Evolutionary conservation across 331 rosid genomes (phyloP), one percentile per base, ranked within the genome.

Genomic region (Malus hybrid): DNA sequence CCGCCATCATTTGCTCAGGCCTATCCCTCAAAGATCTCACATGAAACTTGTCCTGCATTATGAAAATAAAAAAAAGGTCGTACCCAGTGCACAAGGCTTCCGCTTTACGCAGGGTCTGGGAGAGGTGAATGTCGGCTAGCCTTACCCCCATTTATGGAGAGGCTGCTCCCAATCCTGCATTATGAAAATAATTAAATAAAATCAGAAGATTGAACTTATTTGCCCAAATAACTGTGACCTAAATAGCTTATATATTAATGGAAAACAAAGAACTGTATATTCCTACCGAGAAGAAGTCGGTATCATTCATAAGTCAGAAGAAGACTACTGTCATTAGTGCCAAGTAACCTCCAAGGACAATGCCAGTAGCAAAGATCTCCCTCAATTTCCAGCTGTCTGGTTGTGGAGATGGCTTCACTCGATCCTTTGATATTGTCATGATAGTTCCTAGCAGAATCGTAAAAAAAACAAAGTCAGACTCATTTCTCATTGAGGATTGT

Each of bases 381-480:
- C 22, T 87, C 83, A 94, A 82, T 76, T 94, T 94, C 99, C 99
- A 94, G 86, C 96, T 92, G 72, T 94, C 99, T 44, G 99, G 99
- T 72, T 0, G n/a, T 59, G 99, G 99, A 79, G 99, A 94, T 84
- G 99, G 99, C 81, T 92, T 92, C 81, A 94, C 99, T 76, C 99
- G 60, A 79, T 94, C 99, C 87, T 94, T 94, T 59, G 99, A 94
- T 75, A 94, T 92, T 63, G 99, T 94, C 99, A 94, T 94, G 67
- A 94, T 94, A 56, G 99, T 94, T 80, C 99, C 99, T 94, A 77
- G 36, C 44, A 55, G 75, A 22, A 68, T 14, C 55, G 55, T 24
- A 62, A 52, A 65, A 24, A 24, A 24, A 74, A 70, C 67, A 73
- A 64, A 67, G 11, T 78, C 50, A 83, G 69, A 77, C 52, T 78